These are phyloP conservation scores for Neoboletus brunneissimus DNA, from an alignment of 768 basidiomycete species.

Conservation along the genomic window DNA sequence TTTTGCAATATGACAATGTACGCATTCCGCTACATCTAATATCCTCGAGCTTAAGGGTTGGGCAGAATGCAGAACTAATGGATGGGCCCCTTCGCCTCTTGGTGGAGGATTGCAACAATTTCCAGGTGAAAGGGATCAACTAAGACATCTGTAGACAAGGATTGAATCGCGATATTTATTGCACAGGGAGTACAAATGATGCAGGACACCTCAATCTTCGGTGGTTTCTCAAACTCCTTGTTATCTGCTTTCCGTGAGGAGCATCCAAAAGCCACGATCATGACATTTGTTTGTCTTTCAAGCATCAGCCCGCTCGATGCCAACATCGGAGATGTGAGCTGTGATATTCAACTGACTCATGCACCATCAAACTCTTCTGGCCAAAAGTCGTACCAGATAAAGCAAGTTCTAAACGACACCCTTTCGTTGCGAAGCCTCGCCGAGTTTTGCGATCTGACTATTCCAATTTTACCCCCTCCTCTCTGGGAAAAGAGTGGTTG, in stretches of 20 bases:
- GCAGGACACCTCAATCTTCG: conserved; percentile 61
- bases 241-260: conserved; percentile 66
- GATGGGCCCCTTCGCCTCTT: conserved; percentile 65
- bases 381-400: conserved; percentile 36
- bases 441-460: conserved; percentile 47
- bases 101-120: conserved; percentile 71
- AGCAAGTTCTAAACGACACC: conserved; percentile 58
- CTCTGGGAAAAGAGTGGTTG: conserved; percentile 40
- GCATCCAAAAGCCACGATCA: conserved; percentile 55
- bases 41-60: background rate
- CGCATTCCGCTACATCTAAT: conserved; percentile 8
- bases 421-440: conserved; percentile 50
- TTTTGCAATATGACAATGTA: conserved; percentile 56
- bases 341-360: conserved; percentile 1
- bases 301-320: conserved; percentile 33
- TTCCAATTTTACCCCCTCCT: conserved; percentile 49
- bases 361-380: background rate
- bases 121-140: conserved; percentile 55
- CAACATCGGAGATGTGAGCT: conserved; percentile 45
- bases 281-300: conserved; percentile 60
- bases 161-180: background rate
- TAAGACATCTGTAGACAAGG: background rate
- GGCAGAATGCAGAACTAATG: conserved; percentile 62
- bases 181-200: conserved; percentile 67
- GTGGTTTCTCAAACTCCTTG: conserved; percentile 59